phyloP scores from a whole-genome alignment of 371 early-diverging fungal species.

The Circinella umbellata region DNA sequence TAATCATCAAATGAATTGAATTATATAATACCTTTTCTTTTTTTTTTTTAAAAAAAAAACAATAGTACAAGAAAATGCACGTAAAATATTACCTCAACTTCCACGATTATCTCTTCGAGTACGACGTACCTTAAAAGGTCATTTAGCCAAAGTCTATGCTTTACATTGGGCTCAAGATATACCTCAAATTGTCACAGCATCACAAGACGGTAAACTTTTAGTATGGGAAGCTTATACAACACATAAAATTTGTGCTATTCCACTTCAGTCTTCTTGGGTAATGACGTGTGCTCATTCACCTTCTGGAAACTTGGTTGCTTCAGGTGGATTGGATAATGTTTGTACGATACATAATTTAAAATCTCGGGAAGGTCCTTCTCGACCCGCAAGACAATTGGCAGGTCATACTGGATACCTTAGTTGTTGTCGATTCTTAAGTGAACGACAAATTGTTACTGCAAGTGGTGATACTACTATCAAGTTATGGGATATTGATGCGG shows the following conservation, averaged over 20 bases:
- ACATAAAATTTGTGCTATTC: constrained; percentile 96
- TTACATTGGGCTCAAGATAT: constrained; percentile 97
- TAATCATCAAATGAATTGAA: no score
- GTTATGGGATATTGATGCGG: constrained; percentile 97
- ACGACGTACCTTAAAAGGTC: constrained; percentile 93
- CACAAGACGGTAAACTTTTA: constrained; percentile 97
- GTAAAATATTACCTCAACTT: constrained; percentile 66
- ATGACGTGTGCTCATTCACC: constrained; percentile 98
- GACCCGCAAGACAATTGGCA: constrained; percentile 88
- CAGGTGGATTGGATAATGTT: constrained; percentile 97
- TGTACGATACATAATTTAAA: constrained; percentile 96
- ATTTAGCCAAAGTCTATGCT: constrained; percentile 96
- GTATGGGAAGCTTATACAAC: constrained; percentile 97
- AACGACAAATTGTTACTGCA: constrained; percentile 89
- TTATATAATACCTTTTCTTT: no score
- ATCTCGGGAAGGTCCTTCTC: constrained; percentile 66
- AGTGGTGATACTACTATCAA: constrained; percentile 97
- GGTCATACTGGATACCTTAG: constrained; percentile 97
- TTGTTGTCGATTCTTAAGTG: constrained; percentile 93
- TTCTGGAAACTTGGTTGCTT: constrained; percentile 93
- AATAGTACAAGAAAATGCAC: constrained; percentile 49
- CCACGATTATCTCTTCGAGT: constrained; percentile 91
- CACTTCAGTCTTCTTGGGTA: constrained; percentile 97
- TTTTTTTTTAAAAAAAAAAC: no score
- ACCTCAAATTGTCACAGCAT: constrained; percentile 92